Evolutionary conservation across 2,329 filamentous ascomycete genomes (phyloP).

Genomic region (Exophiala calicioides): DNA sequence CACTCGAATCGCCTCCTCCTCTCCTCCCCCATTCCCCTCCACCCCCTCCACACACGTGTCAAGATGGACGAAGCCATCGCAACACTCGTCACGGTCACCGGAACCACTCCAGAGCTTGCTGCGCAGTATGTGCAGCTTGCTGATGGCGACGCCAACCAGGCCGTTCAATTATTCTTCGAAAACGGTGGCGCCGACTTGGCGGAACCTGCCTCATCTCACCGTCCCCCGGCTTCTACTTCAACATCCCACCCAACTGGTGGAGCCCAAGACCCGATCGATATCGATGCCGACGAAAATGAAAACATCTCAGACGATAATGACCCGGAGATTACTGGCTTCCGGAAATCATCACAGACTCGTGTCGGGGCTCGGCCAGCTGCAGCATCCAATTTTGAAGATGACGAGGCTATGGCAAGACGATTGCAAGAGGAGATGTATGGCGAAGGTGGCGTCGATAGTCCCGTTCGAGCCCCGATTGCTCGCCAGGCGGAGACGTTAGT

Average conservation of each 20-base stretch:
- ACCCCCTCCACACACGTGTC: conserved; percentile 14
- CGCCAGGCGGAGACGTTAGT: conserved; percentile 89
- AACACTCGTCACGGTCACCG: conserved; percentile 80
- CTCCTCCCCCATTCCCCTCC: not conserved
- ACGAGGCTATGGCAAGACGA: conserved; percentile 89
- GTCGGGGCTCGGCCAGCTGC: conserved; percentile 38
- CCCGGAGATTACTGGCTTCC: conserved; percentile 39
- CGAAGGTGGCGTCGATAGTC: conserved; percentile 48
- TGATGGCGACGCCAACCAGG: conserved; percentile 80
- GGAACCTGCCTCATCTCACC: conserved; percentile 51
- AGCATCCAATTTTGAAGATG: conserved; percentile 64
- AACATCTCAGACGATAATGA: conserved; percentile 42
- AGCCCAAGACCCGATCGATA: conserved; percentile 58
- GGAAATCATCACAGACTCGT: conserved; percentile 33
- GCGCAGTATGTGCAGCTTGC: conserved; percentile 81
- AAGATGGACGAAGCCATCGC: conserved; percentile 69
- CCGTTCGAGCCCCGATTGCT: conserved; percentile 84
- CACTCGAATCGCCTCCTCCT: conserved; percentile 4
- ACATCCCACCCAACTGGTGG: conserved; percentile 16
- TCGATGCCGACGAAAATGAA: conserved; percentile 70
- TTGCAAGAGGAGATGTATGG: conserved; percentile 90
- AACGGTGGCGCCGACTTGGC: conserved; percentile 66
- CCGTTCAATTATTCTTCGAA: conserved; percentile 87
- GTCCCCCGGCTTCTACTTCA: conserved; percentile 35
- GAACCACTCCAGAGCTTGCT: conserved; percentile 70